Evolutionary conservation across 2,329 filamentous ascomycete species (phyloP).

Genomic region (Fusarium heterosporum): DNA sequence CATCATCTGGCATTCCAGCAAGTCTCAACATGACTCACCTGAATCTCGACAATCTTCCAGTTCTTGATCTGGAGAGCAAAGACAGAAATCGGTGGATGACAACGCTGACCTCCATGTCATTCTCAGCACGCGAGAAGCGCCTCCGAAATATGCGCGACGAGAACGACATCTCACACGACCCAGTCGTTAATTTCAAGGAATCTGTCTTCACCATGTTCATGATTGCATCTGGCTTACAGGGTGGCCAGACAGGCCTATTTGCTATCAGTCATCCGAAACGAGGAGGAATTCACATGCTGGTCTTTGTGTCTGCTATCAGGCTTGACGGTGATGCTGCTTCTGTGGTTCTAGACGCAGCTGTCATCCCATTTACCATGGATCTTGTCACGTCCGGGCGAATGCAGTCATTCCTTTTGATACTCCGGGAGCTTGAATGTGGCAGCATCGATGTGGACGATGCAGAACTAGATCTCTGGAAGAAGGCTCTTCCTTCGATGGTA

Average conservation of each 20-base stretch:
- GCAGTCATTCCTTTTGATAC: conserved; percentile 54
- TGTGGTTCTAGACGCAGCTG: conserved; percentile 61
- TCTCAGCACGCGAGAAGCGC: conserved; percentile 56
- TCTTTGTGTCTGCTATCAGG: conserved; percentile 58
- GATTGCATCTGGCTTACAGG: conserved; percentile 59
- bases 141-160: conserved; percentile 48
- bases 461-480: conserved; percentile 69
- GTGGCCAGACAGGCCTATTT: conserved; percentile 59
- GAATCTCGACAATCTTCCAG: conserved; percentile 59
- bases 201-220: conserved; percentile 61
- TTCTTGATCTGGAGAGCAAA: conserved; percentile 55
- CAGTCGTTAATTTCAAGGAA: conserved; percentile 61
- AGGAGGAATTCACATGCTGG: conserved; percentile 56
- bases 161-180: conserved; percentile 45
- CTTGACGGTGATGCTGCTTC: conserved; percentile 58
- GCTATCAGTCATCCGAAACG: conserved; percentile 52
- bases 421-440: conserved; percentile 53
- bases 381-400: conserved; percentile 51
- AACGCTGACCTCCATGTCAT: conserved; percentile 54
- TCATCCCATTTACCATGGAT: conserved; percentile 57
- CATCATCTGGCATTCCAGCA: conserved; percentile 48
- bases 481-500: conserved; percentile 56
- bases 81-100: conserved; percentile 54
- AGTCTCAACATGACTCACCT: conserved; percentile 56
- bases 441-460: conserved; percentile 61